Conservation (phyloP, 2,329 filamentous ascomycete genomes). For the Alternaria triticina region DNA sequence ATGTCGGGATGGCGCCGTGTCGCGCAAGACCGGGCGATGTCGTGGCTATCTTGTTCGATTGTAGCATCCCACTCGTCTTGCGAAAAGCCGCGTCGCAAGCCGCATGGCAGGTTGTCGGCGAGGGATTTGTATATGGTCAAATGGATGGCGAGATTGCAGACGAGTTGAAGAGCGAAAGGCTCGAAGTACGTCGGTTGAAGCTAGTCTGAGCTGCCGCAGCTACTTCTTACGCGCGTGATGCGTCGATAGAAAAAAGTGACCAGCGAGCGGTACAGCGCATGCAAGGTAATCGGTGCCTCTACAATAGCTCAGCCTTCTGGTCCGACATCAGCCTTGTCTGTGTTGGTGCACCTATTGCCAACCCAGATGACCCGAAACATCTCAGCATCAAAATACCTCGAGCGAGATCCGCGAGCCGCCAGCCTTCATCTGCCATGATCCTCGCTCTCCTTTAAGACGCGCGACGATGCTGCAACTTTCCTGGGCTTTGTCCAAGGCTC, state of each 20-base stretch:
- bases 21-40: conserved; percentile 35
- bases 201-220: conserved; percentile 12
- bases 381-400: neutral
- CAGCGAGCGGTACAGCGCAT: neutral
- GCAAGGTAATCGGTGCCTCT: neutral
- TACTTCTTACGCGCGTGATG: neutral
- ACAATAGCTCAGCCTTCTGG: neutral
- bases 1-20: conserved; percentile 40
- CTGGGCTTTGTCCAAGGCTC: neutral
- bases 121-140: conserved; percentile 34
- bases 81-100: conserved; percentile 18
- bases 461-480: neutral
- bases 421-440: no score
- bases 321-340: neutral
- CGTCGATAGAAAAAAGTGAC: neutral
- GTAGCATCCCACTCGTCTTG: conserved; percentile 46
- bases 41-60: conserved; percentile 43
- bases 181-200: conserved; percentile 12
- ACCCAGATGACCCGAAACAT: neutral
- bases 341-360: neutral
- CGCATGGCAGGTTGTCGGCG: conserved; percentile 36
- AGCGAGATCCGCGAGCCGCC: neutral
- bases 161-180: conserved; percentile 19
- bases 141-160: conserved; percentile 37
- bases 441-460: neutral